These are phyloP conservation scores for Austropuccinia psidii DNA, from an alignment of 1,284 basidiomycete genomes.

Conservation along the genomic window DNA sequence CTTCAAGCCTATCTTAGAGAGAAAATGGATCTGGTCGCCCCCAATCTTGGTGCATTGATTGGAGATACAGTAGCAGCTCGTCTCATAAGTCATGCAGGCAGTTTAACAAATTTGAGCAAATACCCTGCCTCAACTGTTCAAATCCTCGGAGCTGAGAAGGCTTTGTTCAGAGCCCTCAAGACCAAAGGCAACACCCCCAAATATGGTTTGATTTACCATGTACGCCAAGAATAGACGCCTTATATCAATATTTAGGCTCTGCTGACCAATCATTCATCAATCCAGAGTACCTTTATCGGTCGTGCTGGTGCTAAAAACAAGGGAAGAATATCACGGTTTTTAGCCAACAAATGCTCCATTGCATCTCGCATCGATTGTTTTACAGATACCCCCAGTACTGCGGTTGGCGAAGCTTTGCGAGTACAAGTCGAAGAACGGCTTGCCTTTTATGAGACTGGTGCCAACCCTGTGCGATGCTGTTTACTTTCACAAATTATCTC, in stretches of 20 bases:
- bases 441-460: slow-evolving; percentile 68
- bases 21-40: slow-evolving; percentile 97
- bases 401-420: slow-evolving; percentile 89
- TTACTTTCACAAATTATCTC: background rate
- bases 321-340: slow-evolving; percentile 92
- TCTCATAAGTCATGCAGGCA: slow-evolving; percentile 94
- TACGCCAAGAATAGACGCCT: no score
- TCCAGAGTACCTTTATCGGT: slow-evolving; percentile 69
- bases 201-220: slow-evolving; percentile 86
- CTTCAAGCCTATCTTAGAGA: slow-evolving; percentile 82
- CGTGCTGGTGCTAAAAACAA: slow-evolving; percentile 92
- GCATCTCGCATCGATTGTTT: slow-evolving; percentile 98
- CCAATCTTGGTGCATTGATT: slow-evolving; percentile 84
- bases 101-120: slow-evolving; percentile 92
- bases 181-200: slow-evolving; percentile 99
- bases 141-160: slow-evolving; percentile 97
- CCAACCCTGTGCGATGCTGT: slow-evolving; percentile 19
- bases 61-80: slow-evolving; percentile 93
- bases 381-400: slow-evolving; percentile 75
- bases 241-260: background rate
- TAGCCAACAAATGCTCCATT: slow-evolving; percentile 99
- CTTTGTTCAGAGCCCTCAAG: slow-evolving; percentile 93
- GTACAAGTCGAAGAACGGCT: slow-evolving; percentile 94
- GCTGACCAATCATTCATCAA: background rate
- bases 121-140: slow-evolving; percentile 98